These are phyloP conservation scores for Prosopis cineraria DNA, from an alignment of 306 rosid genomes.

Conservation along the genomic window DNA sequence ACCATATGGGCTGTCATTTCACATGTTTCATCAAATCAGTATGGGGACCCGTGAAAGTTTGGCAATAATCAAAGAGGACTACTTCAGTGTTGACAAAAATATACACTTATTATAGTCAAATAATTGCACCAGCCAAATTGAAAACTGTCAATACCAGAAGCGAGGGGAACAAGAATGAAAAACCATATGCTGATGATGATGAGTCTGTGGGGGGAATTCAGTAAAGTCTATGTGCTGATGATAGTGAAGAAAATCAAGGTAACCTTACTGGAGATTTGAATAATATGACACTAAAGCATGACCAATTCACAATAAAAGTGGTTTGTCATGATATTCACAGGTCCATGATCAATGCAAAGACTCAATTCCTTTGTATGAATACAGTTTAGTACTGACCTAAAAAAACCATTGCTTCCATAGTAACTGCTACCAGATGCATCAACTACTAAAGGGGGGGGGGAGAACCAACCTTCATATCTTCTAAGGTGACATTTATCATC, in stretches of 20 bases:
- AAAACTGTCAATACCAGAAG: not conserved
- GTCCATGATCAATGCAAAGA: not conserved
- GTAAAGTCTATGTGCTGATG: no score
- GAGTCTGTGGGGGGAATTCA: not conserved
- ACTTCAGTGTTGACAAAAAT: not conserved
- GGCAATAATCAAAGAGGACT: not conserved
- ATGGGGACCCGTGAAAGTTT: not conserved
- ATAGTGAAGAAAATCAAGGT: not conserved
- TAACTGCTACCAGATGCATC: not conserved
- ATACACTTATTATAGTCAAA: not conserved
- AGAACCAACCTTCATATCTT: not conserved
- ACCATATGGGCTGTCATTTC: not conserved
- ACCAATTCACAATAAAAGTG: not conserved
- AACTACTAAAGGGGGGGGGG: not conserved
- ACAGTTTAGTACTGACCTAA: not conserved
- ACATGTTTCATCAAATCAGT: not conserved
- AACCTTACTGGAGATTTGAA: not conserved
- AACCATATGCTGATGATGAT: not conserved
- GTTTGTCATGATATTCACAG: not conserved
- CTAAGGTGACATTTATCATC: not conserved
- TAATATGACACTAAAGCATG: not conserved
- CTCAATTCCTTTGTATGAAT: not conserved
- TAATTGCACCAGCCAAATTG: not conserved
- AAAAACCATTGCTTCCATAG: not conserved
- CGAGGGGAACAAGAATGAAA: not conserved